These are phyloP conservation scores for Salmacisia buchloeana DNA, from an alignment of 1,284 basidiomycete genomes.

Conservation along the genomic window DNA sequence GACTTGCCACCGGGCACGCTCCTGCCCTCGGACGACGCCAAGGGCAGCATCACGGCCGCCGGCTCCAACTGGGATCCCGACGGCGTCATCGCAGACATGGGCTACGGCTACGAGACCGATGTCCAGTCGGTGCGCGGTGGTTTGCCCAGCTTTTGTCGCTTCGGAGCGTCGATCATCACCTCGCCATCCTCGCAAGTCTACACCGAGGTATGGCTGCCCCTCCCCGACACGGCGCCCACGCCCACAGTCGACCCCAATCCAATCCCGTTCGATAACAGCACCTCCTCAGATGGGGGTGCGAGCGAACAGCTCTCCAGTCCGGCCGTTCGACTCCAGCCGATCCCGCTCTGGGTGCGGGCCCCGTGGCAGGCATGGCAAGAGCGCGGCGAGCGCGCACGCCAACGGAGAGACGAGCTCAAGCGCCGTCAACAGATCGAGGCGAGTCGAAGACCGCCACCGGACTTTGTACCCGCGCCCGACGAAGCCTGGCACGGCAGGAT, in stretches of 20 bases:
- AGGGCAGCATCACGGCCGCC: conserved; percentile 15
- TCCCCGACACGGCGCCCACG: conserved; percentile 12
- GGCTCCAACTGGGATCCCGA: conserved; percentile 16
- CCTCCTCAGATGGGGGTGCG: not conserved
- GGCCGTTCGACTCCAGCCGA: not conserved
- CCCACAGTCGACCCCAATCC: not conserved
- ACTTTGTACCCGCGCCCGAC: not conserved
- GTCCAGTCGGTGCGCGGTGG: conserved; percentile 15
- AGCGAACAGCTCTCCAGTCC: not conserved
- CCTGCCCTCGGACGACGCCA: conserved; percentile 15
- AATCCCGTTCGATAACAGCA: not conserved
- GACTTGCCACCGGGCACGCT: conserved; percentile 17
- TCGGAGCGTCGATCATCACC: conserved; percentile 24
- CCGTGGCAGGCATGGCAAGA: not conserved
- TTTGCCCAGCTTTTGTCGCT: conserved; percentile 29
- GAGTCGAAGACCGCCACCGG: not conserved
- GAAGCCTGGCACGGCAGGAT: conserved; percentile 24
- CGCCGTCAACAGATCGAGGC: not conserved
- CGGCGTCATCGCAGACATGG: conserved; percentile 19
- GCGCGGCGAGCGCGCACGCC: not conserved
- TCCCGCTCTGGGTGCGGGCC: not conserved
- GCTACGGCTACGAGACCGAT: conserved; percentile 22
- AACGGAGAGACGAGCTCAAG: not conserved
- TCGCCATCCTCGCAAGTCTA: conserved; percentile 12
- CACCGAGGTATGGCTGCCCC: conserved; percentile 30